phyloP scores from a whole-genome alignment of 1,284 basidiomycete species.

The Fomitopsis palustris region DNA sequence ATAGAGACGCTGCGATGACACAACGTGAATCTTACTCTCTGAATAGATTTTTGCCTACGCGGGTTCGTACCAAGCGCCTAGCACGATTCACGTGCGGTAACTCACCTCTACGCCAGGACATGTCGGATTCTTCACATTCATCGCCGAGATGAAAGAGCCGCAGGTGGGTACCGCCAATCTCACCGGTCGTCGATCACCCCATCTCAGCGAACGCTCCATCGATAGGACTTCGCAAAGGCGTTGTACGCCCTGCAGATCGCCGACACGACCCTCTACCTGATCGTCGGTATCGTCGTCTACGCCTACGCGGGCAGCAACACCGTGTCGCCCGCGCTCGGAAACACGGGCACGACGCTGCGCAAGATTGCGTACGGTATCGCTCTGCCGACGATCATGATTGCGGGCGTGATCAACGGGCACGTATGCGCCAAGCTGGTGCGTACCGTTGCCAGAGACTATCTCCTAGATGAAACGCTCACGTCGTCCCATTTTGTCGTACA shows the following conservation, averaged over 20 bases:
- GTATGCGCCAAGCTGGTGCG: conserved; percentile 29
- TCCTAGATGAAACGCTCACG: no score
- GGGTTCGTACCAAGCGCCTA: conserved; percentile 33
- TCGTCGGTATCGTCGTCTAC: conserved; percentile 31
- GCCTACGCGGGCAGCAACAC: conserved; percentile 23
- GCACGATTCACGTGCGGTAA: neutral
- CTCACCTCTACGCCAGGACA: conserved; percentile 15
- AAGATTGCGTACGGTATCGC: conserved; percentile 30
- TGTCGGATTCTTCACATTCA: conserved; percentile 49
- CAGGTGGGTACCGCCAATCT: conserved; percentile 22
- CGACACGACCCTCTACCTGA: conserved; percentile 30
- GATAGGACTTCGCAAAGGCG: conserved; percentile 28
- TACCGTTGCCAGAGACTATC: neutral
- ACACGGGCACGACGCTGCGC: conserved; percentile 24
- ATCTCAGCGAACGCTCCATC: neutral
- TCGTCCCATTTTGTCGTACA: no score
- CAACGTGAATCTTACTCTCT: neutral
- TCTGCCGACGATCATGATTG: conserved; percentile 30
- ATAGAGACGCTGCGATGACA: neutral
- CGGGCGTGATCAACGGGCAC: conserved; percentile 31
- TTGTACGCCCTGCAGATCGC: conserved; percentile 27
- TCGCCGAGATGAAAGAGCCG: conserved; percentile 51
- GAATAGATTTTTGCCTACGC: conserved; percentile 50
- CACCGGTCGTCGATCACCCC: neutral
- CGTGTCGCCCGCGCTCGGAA: conserved; percentile 29